Conservation (phyloP, 2,329 filamentous ascomycete species). For the Cladosporium halotolerans region DNA sequence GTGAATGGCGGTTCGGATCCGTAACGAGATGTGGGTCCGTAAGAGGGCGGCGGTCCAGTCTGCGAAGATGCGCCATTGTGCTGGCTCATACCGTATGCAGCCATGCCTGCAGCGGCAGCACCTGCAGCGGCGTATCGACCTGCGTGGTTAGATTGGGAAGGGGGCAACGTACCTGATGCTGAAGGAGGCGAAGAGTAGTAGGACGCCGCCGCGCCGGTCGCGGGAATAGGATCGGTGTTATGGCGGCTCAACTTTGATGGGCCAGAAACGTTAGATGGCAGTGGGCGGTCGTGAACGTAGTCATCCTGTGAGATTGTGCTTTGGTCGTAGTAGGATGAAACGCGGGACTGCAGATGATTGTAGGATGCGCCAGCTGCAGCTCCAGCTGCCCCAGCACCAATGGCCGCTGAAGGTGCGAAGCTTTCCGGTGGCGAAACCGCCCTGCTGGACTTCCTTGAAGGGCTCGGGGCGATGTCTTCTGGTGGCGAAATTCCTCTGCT, state of each 20-base stretch:
- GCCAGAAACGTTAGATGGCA: constrained; percentile 5
- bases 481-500: constrained; percentile 4
- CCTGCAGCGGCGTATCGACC: constrained; percentile 42
- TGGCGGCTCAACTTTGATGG: neutral
- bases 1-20: constrained; percentile 9
- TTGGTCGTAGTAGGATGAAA: constrained; percentile 4
- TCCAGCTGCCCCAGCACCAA: neutral
- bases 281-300: constrained; percentile 12
- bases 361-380: neutral
- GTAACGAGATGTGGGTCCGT: constrained; percentile 3
- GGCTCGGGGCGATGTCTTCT: no score
- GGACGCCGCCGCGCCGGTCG: constrained; percentile 12
- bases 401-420: neutral
- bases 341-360: constrained; percentile 3
- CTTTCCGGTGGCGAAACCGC: neutral
- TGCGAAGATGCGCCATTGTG: constrained; percentile 19
- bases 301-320: constrained; percentile 13
- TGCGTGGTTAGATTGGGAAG: constrained; percentile 38
- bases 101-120: constrained; percentile 37
- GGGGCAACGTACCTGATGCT: constrained; percentile 36
- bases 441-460: neutral
- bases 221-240: constrained; percentile 13
- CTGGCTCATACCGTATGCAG: constrained; percentile 38
- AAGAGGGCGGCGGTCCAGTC: constrained; percentile 2
- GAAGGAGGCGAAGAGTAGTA: constrained; percentile 10